Conservation (phyloP, 1,284 basidiomycete genomes). For the Boletus hoseneyae region DNA sequence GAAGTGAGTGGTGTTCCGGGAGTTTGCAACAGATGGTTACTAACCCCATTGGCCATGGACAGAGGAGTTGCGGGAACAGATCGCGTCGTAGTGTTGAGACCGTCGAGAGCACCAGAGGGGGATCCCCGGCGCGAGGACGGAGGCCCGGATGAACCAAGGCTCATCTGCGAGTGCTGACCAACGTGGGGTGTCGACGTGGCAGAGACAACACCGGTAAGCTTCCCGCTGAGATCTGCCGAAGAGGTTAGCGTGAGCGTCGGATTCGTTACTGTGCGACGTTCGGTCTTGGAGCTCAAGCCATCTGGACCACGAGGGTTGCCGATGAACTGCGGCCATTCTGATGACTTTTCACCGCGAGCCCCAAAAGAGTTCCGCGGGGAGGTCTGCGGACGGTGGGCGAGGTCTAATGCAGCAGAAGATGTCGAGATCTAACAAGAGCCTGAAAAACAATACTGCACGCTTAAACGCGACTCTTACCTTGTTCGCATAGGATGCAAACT, state of each 20-base stretch:
- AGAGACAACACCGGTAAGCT: slow-evolving; percentile 39
- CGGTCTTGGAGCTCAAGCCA: slow-evolving; percentile 47
- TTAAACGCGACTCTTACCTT: slow-evolving; percentile 50
- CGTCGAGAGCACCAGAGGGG: slow-evolving; percentile 60
- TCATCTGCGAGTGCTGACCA: slow-evolving; percentile 58
- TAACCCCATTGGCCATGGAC: slow-evolving; percentile 44
- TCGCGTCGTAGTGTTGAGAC: slow-evolving; percentile 57
- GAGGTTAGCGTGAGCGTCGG: slow-evolving; percentile 62
- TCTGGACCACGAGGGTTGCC: slow-evolving; percentile 59
- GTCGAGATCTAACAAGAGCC: slow-evolving; percentile 60
- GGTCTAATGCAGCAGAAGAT: slow-evolving; percentile 90
- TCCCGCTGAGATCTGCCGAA: slow-evolving; percentile 47
- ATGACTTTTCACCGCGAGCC: slow-evolving; percentile 67
- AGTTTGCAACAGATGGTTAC: slow-evolving; percentile 54
- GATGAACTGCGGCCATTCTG: slow-evolving; percentile 92
- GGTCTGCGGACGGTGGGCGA: slow-evolving; percentile 85
- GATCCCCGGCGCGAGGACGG: slow-evolving; percentile 66
- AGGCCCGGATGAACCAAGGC: slow-evolving; percentile 39
- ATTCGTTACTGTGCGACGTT: slow-evolving; percentile 68
- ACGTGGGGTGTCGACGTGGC: slow-evolving; percentile 59
- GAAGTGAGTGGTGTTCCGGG: slow-evolving; percentile 67
- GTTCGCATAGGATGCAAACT: slow-evolving; percentile 61
- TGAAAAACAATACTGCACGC: slow-evolving; percentile 3
- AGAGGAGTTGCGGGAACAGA: slow-evolving; percentile 77
- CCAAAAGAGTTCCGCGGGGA: slow-evolving; percentile 64